A percentile compares a stretch with the other conserved stretches of the same genome.
phyloP scores from a whole-genome alignment of 2,329 filamentous ascomycete species.

The Trichoderma sp. region DNA sequence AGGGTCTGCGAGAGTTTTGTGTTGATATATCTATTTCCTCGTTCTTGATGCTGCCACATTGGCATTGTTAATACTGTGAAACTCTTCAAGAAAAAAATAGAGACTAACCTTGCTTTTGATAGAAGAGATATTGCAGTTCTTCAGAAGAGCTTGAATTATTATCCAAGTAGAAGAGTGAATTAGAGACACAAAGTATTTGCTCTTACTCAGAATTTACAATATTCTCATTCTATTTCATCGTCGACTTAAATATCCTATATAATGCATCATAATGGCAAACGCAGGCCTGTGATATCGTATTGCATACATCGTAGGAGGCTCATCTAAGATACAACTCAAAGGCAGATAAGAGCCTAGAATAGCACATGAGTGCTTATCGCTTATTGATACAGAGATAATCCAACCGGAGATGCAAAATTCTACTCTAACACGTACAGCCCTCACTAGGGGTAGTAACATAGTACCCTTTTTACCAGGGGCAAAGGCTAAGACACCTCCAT shows the following conservation, averaged over 20 bases:
- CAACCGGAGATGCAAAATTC: conserved; percentile 12
- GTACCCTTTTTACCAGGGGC: neutral
- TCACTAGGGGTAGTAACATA: neutral
- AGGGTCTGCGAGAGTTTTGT: neutral
- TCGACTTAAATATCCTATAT: neutral
- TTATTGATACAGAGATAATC: neutral
- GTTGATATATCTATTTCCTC: neutral
- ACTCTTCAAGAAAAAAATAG: neutral
- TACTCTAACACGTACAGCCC: neutral
- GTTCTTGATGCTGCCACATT: neutral
- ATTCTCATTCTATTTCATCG: neutral
- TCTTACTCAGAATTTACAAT: neutral
- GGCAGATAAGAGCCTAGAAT: neutral
- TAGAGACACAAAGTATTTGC: neutral
- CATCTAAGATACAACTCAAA: neutral
- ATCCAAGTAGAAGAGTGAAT: neutral
- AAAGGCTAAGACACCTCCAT: neutral
- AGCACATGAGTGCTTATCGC: neutral
- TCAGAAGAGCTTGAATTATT: neutral
- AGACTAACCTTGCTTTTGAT: neutral
- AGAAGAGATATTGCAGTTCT: neutral
- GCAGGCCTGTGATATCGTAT: too few relatives aligned
- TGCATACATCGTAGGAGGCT: neutral
- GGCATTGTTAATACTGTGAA: neutral
- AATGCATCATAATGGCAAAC: neutral